Evolutionary conservation across 129 eudicot genomes (phyloP), one percentile per base, ranked within the genome.

Genomic region (Flaveria linearis): DNA sequence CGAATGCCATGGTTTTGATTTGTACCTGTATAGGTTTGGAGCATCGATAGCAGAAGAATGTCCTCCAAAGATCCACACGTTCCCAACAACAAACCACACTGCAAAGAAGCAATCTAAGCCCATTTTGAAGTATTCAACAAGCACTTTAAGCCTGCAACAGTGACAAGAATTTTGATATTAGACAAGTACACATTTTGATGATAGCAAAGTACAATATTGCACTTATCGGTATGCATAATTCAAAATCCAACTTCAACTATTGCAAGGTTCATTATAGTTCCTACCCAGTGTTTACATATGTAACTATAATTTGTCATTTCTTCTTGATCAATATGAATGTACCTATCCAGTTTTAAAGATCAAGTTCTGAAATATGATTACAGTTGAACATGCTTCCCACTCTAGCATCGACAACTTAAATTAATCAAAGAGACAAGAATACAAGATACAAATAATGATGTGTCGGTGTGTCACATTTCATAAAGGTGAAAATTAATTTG

Each of bases 81-180:
- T 93, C 76, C 98, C 98, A 71, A 93, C 96, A 63, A 93, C 98
- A 76, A 93, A 93, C 98, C 98, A 93, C 46, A 93, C 90, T 2
- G 98, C 98, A 80, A 93, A 93, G 82, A 93, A 93, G 87, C 98
- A 93, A 85, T 93, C 98, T 72, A 93, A 74, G 18, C 88, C 97
- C 93, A 90, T 88, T 85, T 93, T 93, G 80, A 93, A 87, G 89
- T 93, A 90, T 73, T 93, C 98, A 60, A 90, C 81, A 46, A 85
- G 83, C 17, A 77, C 84, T 86, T 93, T 93, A 15, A 93, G 68
- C 79, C 98, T 93, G 92, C 65, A 47, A 67, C 49, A 75, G 22
- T 73, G 42, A 67, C 23, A 82, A 8, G 18, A 63, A 47, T 22
- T 46, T 61, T 52, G 51, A 18, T 36, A 36, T 57, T 13, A 55